Evolutionary conservation across 306 rosid genomes (phyloP).

Genomic region (Biancaea sappan): DNA sequence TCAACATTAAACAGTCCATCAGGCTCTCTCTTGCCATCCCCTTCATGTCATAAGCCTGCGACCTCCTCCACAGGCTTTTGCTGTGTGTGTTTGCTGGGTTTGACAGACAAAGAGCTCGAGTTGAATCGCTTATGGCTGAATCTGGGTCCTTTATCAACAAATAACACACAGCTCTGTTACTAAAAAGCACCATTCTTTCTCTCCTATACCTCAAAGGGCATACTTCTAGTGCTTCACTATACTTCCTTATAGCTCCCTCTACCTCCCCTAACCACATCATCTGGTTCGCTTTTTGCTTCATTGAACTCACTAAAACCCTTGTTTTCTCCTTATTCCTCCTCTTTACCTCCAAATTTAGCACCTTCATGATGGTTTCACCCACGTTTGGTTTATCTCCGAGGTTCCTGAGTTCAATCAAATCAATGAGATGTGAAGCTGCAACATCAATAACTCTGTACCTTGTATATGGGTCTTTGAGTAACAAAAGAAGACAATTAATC

Average conservation of each 20-base stretch:
- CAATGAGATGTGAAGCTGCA: constrained; percentile 2
- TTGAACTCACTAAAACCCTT: neutral
- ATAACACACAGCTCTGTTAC: neutral
- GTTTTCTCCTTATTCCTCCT: neutral
- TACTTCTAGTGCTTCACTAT: neutral
- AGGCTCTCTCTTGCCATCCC: constrained; percentile 16
- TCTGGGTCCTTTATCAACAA: neutral
- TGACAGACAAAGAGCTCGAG: neutral
- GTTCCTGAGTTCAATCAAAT: neutral
- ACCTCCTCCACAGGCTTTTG: constrained; percentile 5
- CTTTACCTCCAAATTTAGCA: neutral
- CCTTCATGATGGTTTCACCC: constrained; percentile 7
- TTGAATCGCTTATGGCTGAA: neutral
- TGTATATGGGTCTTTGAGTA: constrained; percentile 3
- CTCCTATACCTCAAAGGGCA: neutral
- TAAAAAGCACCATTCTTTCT: constrained; percentile 11
- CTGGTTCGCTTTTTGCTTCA: neutral
- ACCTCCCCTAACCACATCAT: constrained; percentile 8
- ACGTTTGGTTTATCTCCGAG: neutral
- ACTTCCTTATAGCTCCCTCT: neutral
- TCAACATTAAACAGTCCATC: constrained; percentile 6
- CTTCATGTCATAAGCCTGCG: constrained; percentile 19
- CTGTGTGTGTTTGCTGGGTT: neutral
- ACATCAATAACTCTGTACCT: neutral
- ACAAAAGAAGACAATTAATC: constrained; percentile 1